phyloP scores from a whole-genome alignment of 805 yeast species.

The Candida broadrunensis region DNA sequence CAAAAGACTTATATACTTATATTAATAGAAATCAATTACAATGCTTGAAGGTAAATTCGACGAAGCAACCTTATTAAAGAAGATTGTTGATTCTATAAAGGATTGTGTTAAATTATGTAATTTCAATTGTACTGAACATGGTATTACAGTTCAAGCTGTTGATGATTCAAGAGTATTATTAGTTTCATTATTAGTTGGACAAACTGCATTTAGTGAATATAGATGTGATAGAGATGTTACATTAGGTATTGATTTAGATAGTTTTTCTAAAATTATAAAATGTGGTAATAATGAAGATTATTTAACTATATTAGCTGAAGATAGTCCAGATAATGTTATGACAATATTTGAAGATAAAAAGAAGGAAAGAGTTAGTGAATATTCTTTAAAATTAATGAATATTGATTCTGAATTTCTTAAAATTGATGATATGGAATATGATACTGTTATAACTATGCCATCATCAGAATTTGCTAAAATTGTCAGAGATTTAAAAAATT shows the following conservation, averaged over 20 bases:
- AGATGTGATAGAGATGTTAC: constrained; percentile 95
- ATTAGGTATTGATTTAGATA: constrained; percentile 84
- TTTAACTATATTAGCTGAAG: constrained; percentile 87
- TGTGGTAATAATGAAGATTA: constrained; percentile 90
- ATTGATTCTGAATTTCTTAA: constrained; percentile 92
- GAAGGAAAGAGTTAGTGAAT: constrained; percentile 90
- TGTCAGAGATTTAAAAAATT: constrained; percentile 79
- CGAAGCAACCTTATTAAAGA: constrained; percentile 87
- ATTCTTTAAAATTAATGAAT: constrained; percentile 88
- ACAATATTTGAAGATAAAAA: constrained; percentile 87
- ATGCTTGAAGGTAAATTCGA: constrained; percentile 98
- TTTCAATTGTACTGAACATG: constrained; percentile 93
- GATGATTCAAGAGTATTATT: constrained; percentile 95
- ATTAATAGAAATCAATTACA: constrained; percentile 2
- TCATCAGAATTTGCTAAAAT: constrained; percentile 84
- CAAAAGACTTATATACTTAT: too few species aligned
- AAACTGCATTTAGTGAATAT: constrained; percentile 84
- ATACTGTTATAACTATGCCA: constrained; percentile 83
- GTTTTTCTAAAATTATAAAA: constrained; percentile 83
- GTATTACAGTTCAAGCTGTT: constrained; percentile 94
- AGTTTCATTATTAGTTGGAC: constrained; percentile 83
- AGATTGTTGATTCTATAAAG: constrained; percentile 88
- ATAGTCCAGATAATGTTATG: constrained; percentile 73
- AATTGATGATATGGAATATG: constrained; percentile 92
- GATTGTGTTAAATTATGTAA: constrained; percentile 95